Evolutionary conservation across 495 filamentous ascomycete species (phyloP), one percentile per base, ranked within the genome.

Genomic region (Penicillium desertorum): DNA sequence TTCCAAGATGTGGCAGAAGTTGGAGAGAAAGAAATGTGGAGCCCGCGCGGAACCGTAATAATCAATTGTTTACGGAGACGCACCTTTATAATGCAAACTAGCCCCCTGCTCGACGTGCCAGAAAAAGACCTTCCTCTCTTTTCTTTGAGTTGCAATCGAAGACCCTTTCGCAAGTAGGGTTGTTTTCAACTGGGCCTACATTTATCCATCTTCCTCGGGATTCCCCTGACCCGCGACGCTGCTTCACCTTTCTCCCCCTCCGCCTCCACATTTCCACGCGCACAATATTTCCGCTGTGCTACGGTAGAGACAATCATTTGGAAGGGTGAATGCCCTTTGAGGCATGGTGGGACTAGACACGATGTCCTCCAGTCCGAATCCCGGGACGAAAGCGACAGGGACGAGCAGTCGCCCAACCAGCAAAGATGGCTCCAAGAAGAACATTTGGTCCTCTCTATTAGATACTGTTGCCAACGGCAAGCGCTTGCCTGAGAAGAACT

Each of bases 361-460:
- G 58, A 79, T 77, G 75, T 70, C 72, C 53, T 71, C 69, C 60
- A 76, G 63, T 61, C 74, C 73, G 58, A 70, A 69, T 61, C 68
- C 61, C 54, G 72, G 70, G 52, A 64, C 67, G 27, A 75, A 66
- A 58, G 58, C 61, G 52, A 57, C 67, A 45, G 70, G 71, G 51
- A 65, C 64, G 37, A 77, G 75, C 61, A 78, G 77, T 69, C 80
- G 79, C 61, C 83, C 79, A 70, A 83, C 79, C 45, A 84, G 76
- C 68, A 78, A 88, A 75, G 90, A 89, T 75, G 86, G 86, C 58
- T 79, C 81, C 46, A 91, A 91, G 76, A 90, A 89, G 73, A 90
- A 96, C 65, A 89, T 97, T 73, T 98, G 93, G 93, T 92, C 85
- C 52, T 90, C 90, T 47, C 89, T 98, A 87, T 82, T 98, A 64